phyloP scores from a whole-genome alignment of 441 rosid species.

The Raphanus hybrid region DNA sequence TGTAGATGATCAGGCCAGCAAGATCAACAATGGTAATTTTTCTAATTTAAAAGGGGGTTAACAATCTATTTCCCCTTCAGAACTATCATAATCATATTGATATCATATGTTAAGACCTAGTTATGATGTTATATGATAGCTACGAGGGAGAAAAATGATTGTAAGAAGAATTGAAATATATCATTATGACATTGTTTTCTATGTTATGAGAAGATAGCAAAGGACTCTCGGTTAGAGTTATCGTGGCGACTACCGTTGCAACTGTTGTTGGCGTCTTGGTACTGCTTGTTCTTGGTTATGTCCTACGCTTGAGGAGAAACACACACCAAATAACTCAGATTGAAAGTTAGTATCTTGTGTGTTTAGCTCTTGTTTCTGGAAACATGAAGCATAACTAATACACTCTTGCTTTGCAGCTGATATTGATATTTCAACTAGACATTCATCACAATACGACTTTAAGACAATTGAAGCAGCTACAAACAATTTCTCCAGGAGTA shows the following conservation, averaged over 20 bases:
- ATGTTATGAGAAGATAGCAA: not conserved
- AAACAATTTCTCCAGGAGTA: constrained; percentile 41
- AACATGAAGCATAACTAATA: not conserved
- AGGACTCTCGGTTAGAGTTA: not conserved
- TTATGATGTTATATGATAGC: not conserved
- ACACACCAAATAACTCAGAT: not conserved
- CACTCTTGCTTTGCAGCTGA: constrained; percentile 32
- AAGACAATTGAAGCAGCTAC: constrained; percentile 48
- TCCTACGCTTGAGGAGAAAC: not conserved
- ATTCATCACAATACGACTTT: constrained; percentile 49
- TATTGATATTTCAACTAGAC: constrained; percentile 33
- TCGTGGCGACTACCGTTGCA: not conserved
- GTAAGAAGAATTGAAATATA: not conserved
- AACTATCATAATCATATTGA: not conserved
- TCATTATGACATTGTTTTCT: not conserved
- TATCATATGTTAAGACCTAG: not conserved
- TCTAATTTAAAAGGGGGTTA: not conserved
- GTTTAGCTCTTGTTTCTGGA: not conserved
- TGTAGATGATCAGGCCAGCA: not conserved
- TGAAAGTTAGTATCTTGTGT: not conserved
- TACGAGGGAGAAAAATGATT: not conserved
- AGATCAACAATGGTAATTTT: not conserved
- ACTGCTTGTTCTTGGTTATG: not conserved
- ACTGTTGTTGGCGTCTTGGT: not conserved
- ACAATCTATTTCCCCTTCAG: not conserved